Conservation (phyloP, 2,329 filamentous ascomycete genomes). For the Westerdykella ornata region DNA sequence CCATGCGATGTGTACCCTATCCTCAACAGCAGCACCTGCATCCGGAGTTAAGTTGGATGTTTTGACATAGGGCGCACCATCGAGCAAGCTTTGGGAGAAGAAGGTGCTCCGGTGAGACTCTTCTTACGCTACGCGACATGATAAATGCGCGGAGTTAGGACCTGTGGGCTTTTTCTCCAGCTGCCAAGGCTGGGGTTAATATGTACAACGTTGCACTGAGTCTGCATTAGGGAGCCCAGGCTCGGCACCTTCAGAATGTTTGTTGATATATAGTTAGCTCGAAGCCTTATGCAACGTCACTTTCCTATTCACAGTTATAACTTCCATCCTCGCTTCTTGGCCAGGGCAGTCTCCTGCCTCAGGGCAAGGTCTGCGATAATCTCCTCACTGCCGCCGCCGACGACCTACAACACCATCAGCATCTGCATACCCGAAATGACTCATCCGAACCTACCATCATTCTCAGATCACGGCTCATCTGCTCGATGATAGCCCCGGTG, state of each 20-base stretch:
- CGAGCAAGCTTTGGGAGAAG: too few relatives aligned
- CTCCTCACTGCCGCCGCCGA: constrained; percentile 50
- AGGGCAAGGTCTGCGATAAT: constrained; percentile 49
- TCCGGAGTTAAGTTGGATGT: too few relatives aligned
- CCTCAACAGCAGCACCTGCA: too few relatives aligned
- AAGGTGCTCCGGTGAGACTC: too few relatives aligned
- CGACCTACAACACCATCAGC: constrained; percentile 28
- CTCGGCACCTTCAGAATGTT: too few relatives aligned
- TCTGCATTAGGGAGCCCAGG: not conserved
- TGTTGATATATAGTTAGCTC: too few relatives aligned
- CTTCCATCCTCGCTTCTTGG: constrained; percentile 42
- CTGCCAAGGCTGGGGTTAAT: not conserved
- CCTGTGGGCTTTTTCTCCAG: too few relatives aligned
- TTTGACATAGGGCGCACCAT: too few relatives aligned
- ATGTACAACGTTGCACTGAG: not conserved
- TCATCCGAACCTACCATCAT: constrained; percentile 40
- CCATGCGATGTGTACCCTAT: too few relatives aligned
- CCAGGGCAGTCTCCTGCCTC: constrained; percentile 42
- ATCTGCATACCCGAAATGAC: constrained; percentile 5
- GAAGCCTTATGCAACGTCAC: too few relatives aligned
- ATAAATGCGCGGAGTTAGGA: too few relatives aligned
- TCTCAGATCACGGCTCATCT: constrained; percentile 49
- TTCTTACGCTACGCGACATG: too few relatives aligned
- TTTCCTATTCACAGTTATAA: constrained; percentile 21
- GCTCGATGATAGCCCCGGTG: constrained; percentile 46